Percentiles rank a stretch among this genome's conserved stretches.
Evolutionary conservation across 2,329 filamentous ascomycete species (phyloP).

Genomic region (Spiromastix sp.): DNA sequence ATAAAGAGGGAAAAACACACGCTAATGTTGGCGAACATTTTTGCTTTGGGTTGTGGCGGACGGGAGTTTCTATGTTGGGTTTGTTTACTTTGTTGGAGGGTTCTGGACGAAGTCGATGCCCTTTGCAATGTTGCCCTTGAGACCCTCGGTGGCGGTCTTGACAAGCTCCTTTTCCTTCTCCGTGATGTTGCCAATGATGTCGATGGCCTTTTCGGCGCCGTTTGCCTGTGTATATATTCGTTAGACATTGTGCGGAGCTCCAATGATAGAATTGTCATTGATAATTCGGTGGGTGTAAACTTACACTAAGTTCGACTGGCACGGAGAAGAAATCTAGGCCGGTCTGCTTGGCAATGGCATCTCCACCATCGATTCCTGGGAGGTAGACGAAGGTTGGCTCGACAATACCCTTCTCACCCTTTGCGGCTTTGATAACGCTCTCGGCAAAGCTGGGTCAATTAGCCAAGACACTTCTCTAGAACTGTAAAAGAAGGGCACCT

Average conservation of each 20-base stretch:
- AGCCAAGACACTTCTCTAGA: slow-evolving; percentile 10
- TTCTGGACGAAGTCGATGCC: slow-evolving; percentile 82
- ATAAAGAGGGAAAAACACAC: neutral
- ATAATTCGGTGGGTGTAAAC: too few relatives aligned
- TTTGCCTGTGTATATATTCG: slow-evolving; percentile 52
- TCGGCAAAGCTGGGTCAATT: slow-evolving; percentile 64
- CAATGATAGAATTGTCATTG: slow-evolving; percentile 1
- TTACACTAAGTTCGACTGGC: slow-evolving; percentile 87
- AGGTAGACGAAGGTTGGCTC: slow-evolving; percentile 97
- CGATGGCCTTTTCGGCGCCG: slow-evolving; percentile 75
- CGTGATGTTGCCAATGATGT: slow-evolving; percentile 66
- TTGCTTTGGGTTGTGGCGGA: neutral
- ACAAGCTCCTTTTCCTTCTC: slow-evolving; percentile 85
- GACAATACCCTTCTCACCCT: slow-evolving; percentile 84
- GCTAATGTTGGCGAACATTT: neutral
- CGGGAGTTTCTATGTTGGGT: slow-evolving; percentile 13
- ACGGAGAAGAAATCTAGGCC: slow-evolving; percentile 93
- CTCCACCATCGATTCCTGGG: slow-evolving; percentile 76
- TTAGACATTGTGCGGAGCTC: slow-evolving; percentile 19
- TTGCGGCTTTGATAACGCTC: slow-evolving; percentile 77
- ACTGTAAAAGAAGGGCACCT: slow-evolving; percentile 21
- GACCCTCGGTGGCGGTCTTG: slow-evolving; percentile 60
- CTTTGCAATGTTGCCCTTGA: slow-evolving; percentile 91
- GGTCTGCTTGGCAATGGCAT: slow-evolving; percentile 71
- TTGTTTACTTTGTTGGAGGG: slow-evolving; percentile 75